Conservation (phyloP, 1,284 basidiomycete species). For the Ceratobasidium sp. region DNA sequence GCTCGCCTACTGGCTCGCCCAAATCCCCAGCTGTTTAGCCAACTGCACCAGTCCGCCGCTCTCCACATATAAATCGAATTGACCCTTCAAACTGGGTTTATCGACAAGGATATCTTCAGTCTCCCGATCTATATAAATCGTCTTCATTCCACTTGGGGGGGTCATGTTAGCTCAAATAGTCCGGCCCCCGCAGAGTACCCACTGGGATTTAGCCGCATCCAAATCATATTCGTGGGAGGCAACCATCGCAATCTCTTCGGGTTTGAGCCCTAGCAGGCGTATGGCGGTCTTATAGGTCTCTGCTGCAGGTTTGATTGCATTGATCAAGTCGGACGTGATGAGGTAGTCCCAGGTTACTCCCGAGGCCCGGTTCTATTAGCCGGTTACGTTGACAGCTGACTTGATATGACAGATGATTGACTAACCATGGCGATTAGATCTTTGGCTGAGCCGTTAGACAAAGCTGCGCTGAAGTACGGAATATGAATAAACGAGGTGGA, state of each 20-base stretch:
- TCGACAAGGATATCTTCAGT: constrained; percentile 46
- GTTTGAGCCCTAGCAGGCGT: constrained; percentile 41
- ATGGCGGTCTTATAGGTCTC: constrained; percentile 46
- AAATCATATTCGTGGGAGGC: constrained; percentile 48
- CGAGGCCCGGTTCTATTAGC: constrained; percentile 44
- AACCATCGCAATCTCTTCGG: constrained; percentile 46
- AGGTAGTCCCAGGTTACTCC: constrained; percentile 45
- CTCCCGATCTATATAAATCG: constrained; percentile 46
- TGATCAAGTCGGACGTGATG: constrained; percentile 46
- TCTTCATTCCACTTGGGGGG: constrained; percentile 46
- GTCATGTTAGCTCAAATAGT: constrained; percentile 41
- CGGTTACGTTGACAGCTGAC: not conserved
- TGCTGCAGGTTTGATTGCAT: constrained; percentile 47
- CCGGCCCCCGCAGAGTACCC: constrained; percentile 42
- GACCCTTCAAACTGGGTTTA: constrained; percentile 6
- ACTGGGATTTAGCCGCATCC: constrained; percentile 46
- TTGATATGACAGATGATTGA: not conserved
- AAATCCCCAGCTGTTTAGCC: constrained; percentile 39
- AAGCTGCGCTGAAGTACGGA: constrained; percentile 36
- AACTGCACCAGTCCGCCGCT: constrained; percentile 43
- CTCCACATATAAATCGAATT: constrained; percentile 43
- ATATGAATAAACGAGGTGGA: not conserved
- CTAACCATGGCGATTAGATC: constrained; percentile 44
- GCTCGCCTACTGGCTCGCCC: no score
- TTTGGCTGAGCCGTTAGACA: constrained; percentile 43